Percentiles rank a stretch among this genome's conserved stretches.
These are phyloP conservation scores for Leccinum aurantiacum DNA, from an alignment of 768 basidiomycete species.

Conservation along the genomic window DNA sequence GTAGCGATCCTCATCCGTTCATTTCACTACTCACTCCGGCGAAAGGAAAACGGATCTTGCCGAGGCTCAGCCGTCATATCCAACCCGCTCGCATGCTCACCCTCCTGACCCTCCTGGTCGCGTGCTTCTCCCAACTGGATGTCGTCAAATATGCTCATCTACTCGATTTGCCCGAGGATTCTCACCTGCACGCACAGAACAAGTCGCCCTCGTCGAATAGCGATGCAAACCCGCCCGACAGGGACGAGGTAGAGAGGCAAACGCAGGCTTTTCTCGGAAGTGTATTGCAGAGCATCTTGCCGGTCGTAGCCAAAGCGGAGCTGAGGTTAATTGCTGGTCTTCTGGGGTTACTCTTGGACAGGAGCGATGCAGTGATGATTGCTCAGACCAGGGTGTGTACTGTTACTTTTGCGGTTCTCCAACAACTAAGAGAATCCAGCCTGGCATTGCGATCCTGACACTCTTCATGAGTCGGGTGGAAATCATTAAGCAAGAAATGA, in stretches of 20 bases:
- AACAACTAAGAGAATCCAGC: conserved; percentile 46
- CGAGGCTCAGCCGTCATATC: conserved; percentile 84
- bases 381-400: conserved; percentile 76
- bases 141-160: conserved; percentile 78
- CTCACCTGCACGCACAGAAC: conserved; percentile 29
- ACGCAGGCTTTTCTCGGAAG: conserved; percentile 86
- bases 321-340: conserved; percentile 85
- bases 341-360: conserved; percentile 76
- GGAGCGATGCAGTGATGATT: conserved; percentile 70
- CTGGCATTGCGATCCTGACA: conserved; percentile 88
- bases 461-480: conserved; percentile 92
- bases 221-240: conserved; percentile 37
- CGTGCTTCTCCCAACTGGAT: conserved; percentile 92
- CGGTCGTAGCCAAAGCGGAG: conserved; percentile 74
- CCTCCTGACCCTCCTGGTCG: conserved; percentile 86
- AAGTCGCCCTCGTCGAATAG: conserved; percentile 19
- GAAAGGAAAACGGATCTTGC: conserved; percentile 92
- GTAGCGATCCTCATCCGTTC: conserved; percentile 93
- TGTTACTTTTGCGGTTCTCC: not conserved
- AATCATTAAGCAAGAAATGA: conserved; percentile 75
- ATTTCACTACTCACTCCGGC: conserved; percentile 83
- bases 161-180: conserved; percentile 67
- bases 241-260: conserved; percentile 77
- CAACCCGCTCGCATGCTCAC: conserved; percentile 78
- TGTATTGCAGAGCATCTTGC: conserved; percentile 84